Conservation (phyloP, 2,329 filamentous ascomycete species). For the Bipolaris gigantea region DNA sequence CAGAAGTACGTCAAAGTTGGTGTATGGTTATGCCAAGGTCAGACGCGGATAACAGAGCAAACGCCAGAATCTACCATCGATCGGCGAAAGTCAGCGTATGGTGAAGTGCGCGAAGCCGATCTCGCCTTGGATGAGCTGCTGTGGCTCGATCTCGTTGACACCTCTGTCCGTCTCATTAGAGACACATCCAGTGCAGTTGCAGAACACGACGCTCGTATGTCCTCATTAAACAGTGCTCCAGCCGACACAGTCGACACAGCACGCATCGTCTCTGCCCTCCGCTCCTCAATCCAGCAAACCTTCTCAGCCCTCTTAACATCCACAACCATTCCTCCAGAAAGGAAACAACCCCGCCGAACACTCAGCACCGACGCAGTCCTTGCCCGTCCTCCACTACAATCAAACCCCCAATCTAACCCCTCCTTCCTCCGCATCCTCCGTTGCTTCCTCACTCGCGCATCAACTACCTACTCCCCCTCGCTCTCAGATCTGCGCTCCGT, state of each 20-base stretch:
- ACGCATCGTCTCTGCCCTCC: conserved; percentile 68
- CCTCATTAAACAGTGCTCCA: conserved; percentile 22
- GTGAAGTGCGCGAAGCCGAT: conserved; percentile 57
- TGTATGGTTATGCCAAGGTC: conserved; percentile 91
- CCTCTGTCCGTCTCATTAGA: conserved; percentile 59
- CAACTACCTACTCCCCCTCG: conserved; percentile 73
- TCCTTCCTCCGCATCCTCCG: conserved; percentile 88
- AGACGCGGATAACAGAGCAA: conserved; percentile 64
- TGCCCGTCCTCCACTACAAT: conserved; percentile 30
- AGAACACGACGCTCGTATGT: conserved; percentile 34
- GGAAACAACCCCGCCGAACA: conserved; percentile 24
- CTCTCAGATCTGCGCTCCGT: conserved; percentile 84
- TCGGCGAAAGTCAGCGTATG: conserved; percentile 36
- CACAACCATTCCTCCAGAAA: conserved; percentile 50
- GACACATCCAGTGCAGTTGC: conserved; percentile 54
- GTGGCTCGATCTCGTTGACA: conserved; percentile 68
- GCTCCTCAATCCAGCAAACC: conserved; percentile 81
- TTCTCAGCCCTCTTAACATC: conserved; percentile 84
- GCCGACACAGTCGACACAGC: conserved; percentile 54
- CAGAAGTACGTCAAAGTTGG: conserved; percentile 92
- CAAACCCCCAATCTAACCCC: conserved; percentile 56
- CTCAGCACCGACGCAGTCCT: conserved; percentile 21
- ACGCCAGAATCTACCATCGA: conserved; percentile 44
- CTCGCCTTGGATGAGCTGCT: conserved; percentile 63
- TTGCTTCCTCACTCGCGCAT: conserved; percentile 82